phyloP scores from a whole-genome alignment of 2,329 filamentous ascomycete genomes.

The Claviceps arundinis region DNA sequence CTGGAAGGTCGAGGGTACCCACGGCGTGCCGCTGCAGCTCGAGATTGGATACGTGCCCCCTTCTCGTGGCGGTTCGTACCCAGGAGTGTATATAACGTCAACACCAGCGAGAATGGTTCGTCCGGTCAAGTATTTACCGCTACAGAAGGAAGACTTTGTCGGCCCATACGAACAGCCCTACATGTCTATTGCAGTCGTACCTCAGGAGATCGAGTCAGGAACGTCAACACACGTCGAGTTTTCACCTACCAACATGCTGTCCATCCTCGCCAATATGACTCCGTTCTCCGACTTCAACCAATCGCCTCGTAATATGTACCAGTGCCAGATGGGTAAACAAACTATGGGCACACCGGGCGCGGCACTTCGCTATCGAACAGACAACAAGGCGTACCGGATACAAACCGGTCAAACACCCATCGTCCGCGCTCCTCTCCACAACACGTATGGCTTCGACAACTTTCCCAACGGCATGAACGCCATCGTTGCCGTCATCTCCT shows the following conservation, averaged over 20 bases:
- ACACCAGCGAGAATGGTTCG: constrained; percentile 76
- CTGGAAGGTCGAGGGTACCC: constrained; percentile 86
- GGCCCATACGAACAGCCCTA: constrained; percentile 94
- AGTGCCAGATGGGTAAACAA: constrained; percentile 99
- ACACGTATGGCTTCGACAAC: constrained; percentile 93
- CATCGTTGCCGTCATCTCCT: constrained; percentile 93
- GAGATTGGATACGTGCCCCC: constrained; percentile 87
- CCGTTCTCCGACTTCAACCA: constrained; percentile 99
- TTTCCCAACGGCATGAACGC: constrained; percentile 95
- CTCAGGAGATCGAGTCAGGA: constrained; percentile 74
- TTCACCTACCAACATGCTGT: constrained; percentile 90
- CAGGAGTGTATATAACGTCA: constrained; percentile 88
- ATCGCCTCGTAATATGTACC: constrained; percentile 97
- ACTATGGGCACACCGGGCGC: constrained; percentile 95
- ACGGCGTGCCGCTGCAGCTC: constrained; percentile 67
- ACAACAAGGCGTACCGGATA: constrained; percentile 92
- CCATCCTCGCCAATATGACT: constrained; percentile 96
- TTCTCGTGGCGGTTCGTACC: constrained; percentile 86
- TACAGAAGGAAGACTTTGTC: constrained; percentile 76
- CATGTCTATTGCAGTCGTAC: constrained; percentile 93
- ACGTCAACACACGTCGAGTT: constrained; percentile 89
- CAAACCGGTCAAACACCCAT: constrained; percentile 95
- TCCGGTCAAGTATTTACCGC: constrained; percentile 80
- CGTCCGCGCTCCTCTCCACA: constrained; percentile 83
- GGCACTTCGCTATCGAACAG: constrained; percentile 71